Evolutionary conservation across 495 filamentous ascomycete species (phyloP), one percentile per base, ranked within the genome.

Genomic region (Xylaria scruposa): DNA sequence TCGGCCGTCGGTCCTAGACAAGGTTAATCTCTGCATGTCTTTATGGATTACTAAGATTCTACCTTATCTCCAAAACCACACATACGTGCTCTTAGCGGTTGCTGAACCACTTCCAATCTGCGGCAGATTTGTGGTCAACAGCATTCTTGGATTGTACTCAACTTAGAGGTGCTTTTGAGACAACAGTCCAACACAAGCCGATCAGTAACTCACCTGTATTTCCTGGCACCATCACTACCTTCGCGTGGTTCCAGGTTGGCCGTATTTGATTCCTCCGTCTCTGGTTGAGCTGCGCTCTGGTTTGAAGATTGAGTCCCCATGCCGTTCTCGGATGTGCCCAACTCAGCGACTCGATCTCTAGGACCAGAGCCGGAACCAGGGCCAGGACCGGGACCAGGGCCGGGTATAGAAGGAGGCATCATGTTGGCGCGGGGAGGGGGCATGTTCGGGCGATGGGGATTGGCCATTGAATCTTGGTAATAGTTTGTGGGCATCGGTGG

Each of bases 51-150:
- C 53, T 31, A 33, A 46, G 56, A 70, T 47, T 85, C 46, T 79
- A 97, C 94, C 88, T 99, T 99, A 81, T 99, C 96, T 67, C 96
- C 96, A 85, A 98, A 99, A 2, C 96, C 96, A 85, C 96, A 99
- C 96, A 99, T 99, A 62, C 96, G 92, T 73, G 96, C 96, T 67
- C 96, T 91, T 73, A 94, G 86, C 62, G 96, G 96, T 78, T 99
- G 96, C 82, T 99, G 96, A 67, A 93, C 91, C 67, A 98, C 93
- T 72, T 90, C 85, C 67, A 99, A 86, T 61, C 91, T 92, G 86
- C 82, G 2, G 9, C 21, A 61, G 24, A 60, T 44, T 56, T 67
- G 51, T 60, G 54, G 65, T 78, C 44, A 78, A 70, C 19, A 36
- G 26, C 44, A 56, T 56, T 56, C 51, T 71, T 60, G 51, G 49